Evolutionary conservation across 345 rosid species (phyloP).

Genomic region (Kernera saxatilis): DNA sequence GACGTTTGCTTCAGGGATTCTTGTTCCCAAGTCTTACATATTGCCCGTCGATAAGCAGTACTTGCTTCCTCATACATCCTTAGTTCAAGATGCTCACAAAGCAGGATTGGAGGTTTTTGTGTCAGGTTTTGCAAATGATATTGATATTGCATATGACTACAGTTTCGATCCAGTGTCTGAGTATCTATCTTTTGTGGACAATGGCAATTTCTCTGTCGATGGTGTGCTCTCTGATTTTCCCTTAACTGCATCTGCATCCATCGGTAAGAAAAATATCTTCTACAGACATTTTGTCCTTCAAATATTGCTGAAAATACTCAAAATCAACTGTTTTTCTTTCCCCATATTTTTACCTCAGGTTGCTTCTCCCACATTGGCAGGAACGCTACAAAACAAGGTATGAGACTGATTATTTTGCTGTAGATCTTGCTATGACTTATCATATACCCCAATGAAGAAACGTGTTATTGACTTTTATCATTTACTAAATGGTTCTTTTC

Average conservation of each 20-base stretch:
- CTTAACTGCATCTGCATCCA: constrained; percentile 62
- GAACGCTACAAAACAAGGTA: constrained; percentile 61
- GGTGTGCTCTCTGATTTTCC: constrained; percentile 92
- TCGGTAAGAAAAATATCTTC: constrained; percentile 38
- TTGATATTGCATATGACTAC: constrained; percentile 59
- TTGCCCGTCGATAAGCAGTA: constrained; percentile 54
- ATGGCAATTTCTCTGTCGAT: constrained; percentile 81
- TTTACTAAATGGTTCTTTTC: constrained; percentile 10
- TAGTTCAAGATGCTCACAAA: constrained; percentile 81
- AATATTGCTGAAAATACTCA: neutral
- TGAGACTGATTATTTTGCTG: neutral
- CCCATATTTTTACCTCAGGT: constrained; percentile 42
- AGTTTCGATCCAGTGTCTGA: constrained; percentile 81
- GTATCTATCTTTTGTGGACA: constrained; percentile 59
- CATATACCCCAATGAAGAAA: neutral
- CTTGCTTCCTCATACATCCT: constrained; percentile 41
- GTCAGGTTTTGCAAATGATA: constrained; percentile 68
- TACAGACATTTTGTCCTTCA: neutral
- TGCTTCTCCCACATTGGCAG: constrained; percentile 62
- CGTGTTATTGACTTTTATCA: neutral
- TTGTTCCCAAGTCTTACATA: constrained; percentile 73
- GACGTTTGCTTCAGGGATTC: constrained; percentile 92
- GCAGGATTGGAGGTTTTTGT: constrained; percentile 75
- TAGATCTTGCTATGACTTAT: neutral
- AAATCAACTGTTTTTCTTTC: neutral